A percentile compares a stretch with the other conserved stretches of the same genome.
Evolutionary conservation across 2,329 filamentous ascomycete genomes (phyloP).

Genomic region (Cercospora sesami): DNA sequence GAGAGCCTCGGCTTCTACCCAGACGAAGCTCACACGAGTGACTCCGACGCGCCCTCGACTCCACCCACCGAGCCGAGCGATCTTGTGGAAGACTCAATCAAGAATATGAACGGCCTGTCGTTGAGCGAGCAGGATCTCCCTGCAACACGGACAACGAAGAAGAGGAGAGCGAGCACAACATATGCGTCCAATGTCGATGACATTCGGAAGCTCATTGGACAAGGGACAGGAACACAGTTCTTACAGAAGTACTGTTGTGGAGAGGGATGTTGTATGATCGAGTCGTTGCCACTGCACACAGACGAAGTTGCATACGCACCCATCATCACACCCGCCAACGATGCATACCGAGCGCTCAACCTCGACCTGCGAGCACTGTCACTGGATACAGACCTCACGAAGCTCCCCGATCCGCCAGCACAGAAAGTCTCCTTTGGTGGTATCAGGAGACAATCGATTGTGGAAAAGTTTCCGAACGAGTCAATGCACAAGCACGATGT

Average conservation of each 20-base stretch:
- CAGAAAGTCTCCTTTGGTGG: conserved; percentile 62
- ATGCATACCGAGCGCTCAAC: conserved; percentile 76
- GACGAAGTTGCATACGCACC: conserved; percentile 47
- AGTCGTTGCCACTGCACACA: conserved; percentile 53
- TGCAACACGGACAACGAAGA: conserved; percentile 28
- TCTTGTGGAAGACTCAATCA: conserved; percentile 24
- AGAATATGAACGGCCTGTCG: conserved; percentile 22
- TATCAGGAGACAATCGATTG: conserved; percentile 40
- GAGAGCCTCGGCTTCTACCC: conserved; percentile 31
- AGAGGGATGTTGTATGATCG: conserved; percentile 63
- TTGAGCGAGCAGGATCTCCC: conserved; percentile 18
- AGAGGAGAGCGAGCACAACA: conserved; percentile 40
- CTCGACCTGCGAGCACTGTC: conserved; percentile 76
- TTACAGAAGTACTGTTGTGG: conserved; percentile 65
- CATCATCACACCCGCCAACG: conserved; percentile 69
- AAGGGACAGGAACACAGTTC: conserved; percentile 58
- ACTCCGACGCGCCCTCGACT: conserved; percentile 38
- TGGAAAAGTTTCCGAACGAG: conserved; percentile 58
- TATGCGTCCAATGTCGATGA: conserved; percentile 56
- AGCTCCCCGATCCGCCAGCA: conserved; percentile 69
- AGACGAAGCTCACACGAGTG: conserved; percentile 28
- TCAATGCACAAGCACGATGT: conserved; percentile 44
- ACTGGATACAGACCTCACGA: conserved; percentile 67
- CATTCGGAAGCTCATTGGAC: conserved; percentile 59
- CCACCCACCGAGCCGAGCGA: conserved; percentile 44